A percentile compares a stretch with the other conserved stretches of the same genome.
These are phyloP conservation scores for Vaccinium darrowii DNA, from an alignment of 148 eudicot species.

Conservation along the genomic window DNA sequence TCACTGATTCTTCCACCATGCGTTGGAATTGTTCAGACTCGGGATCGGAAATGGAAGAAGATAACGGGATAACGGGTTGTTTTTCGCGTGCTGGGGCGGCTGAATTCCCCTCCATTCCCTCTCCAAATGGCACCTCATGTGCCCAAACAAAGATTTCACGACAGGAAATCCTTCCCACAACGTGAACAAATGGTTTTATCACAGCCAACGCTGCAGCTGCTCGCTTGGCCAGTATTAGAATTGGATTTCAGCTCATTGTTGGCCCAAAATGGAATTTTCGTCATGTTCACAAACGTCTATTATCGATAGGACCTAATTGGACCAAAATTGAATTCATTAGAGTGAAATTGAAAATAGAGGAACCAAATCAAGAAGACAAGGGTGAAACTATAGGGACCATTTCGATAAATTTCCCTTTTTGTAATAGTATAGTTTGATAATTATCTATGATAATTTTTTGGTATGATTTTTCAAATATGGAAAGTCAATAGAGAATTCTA, in stretches of 20 bases:
- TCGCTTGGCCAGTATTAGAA: background rate
- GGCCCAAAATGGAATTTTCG: background rate
- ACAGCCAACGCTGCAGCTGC: background rate
- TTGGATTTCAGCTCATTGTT: conserved; percentile 9
- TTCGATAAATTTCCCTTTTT: too few species aligned
- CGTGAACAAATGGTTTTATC: conserved; percentile 12
- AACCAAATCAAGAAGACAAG: too few species aligned
- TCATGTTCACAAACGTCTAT: too few species aligned
- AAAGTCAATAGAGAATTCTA: too few species aligned
- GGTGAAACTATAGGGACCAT: too few species aligned
- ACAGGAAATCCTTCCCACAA: conserved; percentile 36
- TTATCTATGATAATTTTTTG: too few species aligned
- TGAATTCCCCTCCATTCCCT: conserved; percentile 46
- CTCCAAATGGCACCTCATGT: conserved; percentile 66
- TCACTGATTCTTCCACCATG: background rate
- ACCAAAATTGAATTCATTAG: too few species aligned
- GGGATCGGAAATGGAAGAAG: conserved; percentile 7
- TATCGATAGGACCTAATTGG: too few species aligned
- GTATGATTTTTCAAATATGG: too few species aligned
- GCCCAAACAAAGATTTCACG: conserved; percentile 55
- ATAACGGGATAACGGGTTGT: background rate
- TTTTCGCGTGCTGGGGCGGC: conserved; percentile 20
- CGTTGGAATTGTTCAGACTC: background rate
- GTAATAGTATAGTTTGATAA: too few species aligned
- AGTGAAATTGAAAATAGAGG: too few species aligned